Conservation (phyloP, 2,329 filamentous ascomycete species). For the Claviceps africana region DNA sequence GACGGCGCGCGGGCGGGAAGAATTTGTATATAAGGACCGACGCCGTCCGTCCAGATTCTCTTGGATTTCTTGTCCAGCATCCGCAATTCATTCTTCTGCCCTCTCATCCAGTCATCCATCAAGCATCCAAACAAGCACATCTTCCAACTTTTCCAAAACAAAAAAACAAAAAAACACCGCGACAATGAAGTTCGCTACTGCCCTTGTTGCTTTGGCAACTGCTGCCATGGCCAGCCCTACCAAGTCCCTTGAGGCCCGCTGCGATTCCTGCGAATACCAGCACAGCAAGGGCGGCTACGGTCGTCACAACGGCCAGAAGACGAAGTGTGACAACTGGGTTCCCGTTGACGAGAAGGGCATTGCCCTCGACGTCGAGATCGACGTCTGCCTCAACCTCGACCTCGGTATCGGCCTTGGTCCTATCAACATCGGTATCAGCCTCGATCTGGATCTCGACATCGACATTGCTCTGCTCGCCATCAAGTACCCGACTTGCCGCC, state of each 20-base stretch:
- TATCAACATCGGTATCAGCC: neutral
- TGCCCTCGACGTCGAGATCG: neutral
- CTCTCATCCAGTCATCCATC: neutral
- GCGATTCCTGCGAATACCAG: neutral
- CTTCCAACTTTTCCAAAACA: neutral
- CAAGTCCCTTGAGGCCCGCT: neutral
- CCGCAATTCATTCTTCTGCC: neutral
- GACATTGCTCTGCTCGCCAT: neutral
- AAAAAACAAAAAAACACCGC: neutral
- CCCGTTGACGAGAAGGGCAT: neutral
- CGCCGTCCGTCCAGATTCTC: neutral
- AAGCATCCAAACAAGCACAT: neutral
- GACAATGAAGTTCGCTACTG: constrained; percentile 2
- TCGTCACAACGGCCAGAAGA: neutral
- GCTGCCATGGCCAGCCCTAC: constrained; percentile 1
- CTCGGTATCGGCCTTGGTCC: neutral
- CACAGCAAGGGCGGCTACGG: neutral
- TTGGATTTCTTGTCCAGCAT: neutral
- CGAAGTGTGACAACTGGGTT: neutral
- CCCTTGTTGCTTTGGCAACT: neutral
- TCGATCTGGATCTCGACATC: neutral
- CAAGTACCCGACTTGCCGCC: neutral
- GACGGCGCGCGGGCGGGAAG: too few relatives aligned
- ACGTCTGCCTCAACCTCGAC: neutral
- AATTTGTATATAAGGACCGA: neutral